phyloP scores from a whole-genome alignment of 139 green algal species.

The Tetraselmis chui region DNA sequence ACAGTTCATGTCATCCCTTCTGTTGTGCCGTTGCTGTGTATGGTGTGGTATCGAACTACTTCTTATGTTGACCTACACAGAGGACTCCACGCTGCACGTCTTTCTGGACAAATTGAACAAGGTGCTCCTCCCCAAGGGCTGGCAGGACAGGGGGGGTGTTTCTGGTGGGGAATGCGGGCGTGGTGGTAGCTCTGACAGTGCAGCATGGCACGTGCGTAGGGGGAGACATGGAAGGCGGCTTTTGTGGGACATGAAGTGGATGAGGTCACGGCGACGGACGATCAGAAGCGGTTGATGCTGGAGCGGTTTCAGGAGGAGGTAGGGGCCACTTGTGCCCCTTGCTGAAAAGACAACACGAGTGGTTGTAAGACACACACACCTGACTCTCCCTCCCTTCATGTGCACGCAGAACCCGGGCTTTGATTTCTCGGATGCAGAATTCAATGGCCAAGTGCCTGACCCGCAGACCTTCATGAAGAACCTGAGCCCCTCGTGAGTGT shows the following conservation, averaged over 20 bases:
- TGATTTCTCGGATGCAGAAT: constrained; percentile 81
- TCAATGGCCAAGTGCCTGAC: constrained; percentile 74
- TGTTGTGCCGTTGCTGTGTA: background rate
- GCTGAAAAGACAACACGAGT: background rate
- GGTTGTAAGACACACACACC: background rate
- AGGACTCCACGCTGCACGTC: constrained; percentile 55
- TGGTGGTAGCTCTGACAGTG: too few relatives aligned
- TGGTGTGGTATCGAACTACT: background rate
- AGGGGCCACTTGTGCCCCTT: constrained; percentile 1
- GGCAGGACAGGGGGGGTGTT: constrained; percentile 58
- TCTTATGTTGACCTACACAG: too few relatives aligned
- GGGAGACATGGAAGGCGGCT: constrained; percentile 58
- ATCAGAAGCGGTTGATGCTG: constrained; percentile 80
- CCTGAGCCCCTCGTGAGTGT: constrained; percentile 11
- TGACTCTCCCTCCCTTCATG: background rate
- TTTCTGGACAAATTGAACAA: background rate
- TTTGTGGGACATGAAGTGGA: constrained; percentile 71
- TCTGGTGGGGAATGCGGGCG: constrained; percentile 66
- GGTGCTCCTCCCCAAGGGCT: constrained; percentile 30
- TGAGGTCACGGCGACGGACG: constrained; percentile 35
- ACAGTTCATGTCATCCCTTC: too few relatives aligned
- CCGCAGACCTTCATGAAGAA: constrained; percentile 80
- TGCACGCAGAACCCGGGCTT: constrained; percentile 83
- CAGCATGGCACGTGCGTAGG: too few relatives aligned
- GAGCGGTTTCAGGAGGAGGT: constrained; percentile 88